Percentiles rank a stretch among this genome's conserved stretches.
These are phyloP conservation scores for Acorus gramineus DNA, from an alignment of 106 monocot species.

Conservation along the genomic window DNA sequence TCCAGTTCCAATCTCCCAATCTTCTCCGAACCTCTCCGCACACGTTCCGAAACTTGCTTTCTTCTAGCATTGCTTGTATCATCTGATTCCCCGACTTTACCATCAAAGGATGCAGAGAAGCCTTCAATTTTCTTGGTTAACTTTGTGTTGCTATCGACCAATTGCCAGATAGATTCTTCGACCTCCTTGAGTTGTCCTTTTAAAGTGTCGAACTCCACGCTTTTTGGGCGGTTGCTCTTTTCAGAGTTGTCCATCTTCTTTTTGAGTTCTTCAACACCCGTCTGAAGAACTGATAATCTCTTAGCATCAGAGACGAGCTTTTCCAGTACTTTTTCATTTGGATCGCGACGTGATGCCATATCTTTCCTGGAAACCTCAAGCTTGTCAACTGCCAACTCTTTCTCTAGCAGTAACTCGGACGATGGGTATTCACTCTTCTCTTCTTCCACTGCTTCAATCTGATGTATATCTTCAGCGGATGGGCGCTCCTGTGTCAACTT, in stretches of 20 bases:
- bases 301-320: slow-evolving; percentile 52
- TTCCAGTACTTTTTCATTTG: slow-evolving; percentile 39
- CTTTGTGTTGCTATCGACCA: slow-evolving; percentile 37
- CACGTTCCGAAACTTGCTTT: slow-evolving; percentile 39
- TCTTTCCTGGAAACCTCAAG: slow-evolving; percentile 18
- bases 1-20: slow-evolving; percentile 77
- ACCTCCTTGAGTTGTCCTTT: slow-evolving; percentile 45
- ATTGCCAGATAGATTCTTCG: slow-evolving; percentile 37
- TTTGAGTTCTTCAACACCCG: slow-evolving; percentile 40
- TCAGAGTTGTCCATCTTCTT: slow-evolving; percentile 41
- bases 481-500: slow-evolving; percentile 3
- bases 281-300: slow-evolving; percentile 39
- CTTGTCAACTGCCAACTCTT: slow-evolving; percentile 53
- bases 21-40: slow-evolving; percentile 46
- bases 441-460: slow-evolving; percentile 25
- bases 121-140: slow-evolving; percentile 40
- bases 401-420: slow-evolving; percentile 40
- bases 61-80: slow-evolving; percentile 14
- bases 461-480: slow-evolving; percentile 10
- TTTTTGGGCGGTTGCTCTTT: slow-evolving; percentile 14
- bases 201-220: slow-evolving; percentile 25
- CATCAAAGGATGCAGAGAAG: slow-evolving; percentile 9
- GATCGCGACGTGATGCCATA: slow-evolving; percentile 27
- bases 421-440: slow-evolving; percentile 34
- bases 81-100: slow-evolving; percentile 7